Base-by-base conservation (phyloP, 306 rosid species). In the Geum urbanum region DNA sequence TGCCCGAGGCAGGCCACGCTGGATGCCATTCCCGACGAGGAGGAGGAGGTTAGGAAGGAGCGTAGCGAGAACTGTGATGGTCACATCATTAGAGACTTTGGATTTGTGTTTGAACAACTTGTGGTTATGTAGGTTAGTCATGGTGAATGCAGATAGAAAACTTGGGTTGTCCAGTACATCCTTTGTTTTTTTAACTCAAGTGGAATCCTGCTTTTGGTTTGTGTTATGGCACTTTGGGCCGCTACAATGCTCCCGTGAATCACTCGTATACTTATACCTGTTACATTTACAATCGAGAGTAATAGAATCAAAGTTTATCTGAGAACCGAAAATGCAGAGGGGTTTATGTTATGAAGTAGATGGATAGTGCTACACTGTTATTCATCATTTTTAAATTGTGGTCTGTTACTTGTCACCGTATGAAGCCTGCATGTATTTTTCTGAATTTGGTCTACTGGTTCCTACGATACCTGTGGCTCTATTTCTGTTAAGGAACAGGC, bases 1-100 rank as follows among this genome's bases (percentile, higher is more conserved):
- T 72, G 76, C 32, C 58, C 82, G 1, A 74, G 86, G 20, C 96
- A 85, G n/a, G 61, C 73, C 49, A 76, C 61, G 49, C 82, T 91
- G 15, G 96, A 91, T 71, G 96, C 90, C 2, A 91, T 91, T 79
- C 97, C 97, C 8, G 97, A 91, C 8, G 97, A 91, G 79, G 94
- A 89, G 53, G 96, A 89, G 63, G 97, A 89, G 62, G 69, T 85
- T 69, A 88, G 76, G 57, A 88, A 89, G 85, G 91, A 83, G 15
- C 74, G 56, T 3, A 15, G 53, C 20, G 71, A 71, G 73, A 61
- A 11, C 61, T 35, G 67, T 61, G 72, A 82, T 18, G 91, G 79
- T 35, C 9, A 37, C 27, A n/a, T 1, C 15, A 5, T 57, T 12
- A 54, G 53, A 22, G 44, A 43, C 35, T 22, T 19, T 70, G 14